Evolutionary conservation across 257 asterid species (phyloP).

Genomic region (Rauvolfia tetraphylla): DNA sequence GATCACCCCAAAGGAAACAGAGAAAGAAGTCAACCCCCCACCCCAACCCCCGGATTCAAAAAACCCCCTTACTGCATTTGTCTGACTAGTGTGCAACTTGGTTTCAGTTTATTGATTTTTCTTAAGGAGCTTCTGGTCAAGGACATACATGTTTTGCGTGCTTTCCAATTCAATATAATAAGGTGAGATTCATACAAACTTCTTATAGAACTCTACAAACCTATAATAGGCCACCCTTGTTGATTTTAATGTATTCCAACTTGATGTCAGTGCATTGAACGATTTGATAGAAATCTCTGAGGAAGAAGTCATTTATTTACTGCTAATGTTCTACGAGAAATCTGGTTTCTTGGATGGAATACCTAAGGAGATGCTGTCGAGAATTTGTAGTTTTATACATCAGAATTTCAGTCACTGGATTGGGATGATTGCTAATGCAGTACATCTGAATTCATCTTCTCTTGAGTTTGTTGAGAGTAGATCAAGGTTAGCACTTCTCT

Average conservation of each 20-base stretch:
- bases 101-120: slow-evolving; percentile 62
- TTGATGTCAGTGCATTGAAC: slow-evolving; percentile 68
- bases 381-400: slow-evolving; percentile 37
- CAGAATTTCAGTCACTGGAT: slow-evolving; percentile 51
- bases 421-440: slow-evolving; percentile 34
- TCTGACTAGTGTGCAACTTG: neutral
- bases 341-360: slow-evolving; percentile 40
- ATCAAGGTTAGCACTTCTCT: slow-evolving; percentile 60
- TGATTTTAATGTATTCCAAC: slow-evolving; percentile 16
- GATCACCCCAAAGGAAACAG: neutral
- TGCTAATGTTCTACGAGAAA: slow-evolving; percentile 64
- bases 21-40: neutral
- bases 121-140: slow-evolving; percentile 54
- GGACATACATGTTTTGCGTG: slow-evolving; percentile 40
- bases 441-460: slow-evolving; percentile 28
- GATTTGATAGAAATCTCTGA: slow-evolving; percentile 50
- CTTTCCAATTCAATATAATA: slow-evolving; percentile 51
- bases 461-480: slow-evolving; percentile 37
- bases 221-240: neutral
- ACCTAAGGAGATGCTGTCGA: slow-evolving; percentile 36
- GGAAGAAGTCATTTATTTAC: slow-evolving; percentile 56
- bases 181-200: slow-evolving; percentile 38
- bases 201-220: neutral
- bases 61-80: neutral
- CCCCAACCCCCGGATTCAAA: too few species aligned